These are phyloP conservation scores for Lactuca saligna DNA, from an alignment of 129 eudicot genomes.

Conservation along the genomic window DNA sequence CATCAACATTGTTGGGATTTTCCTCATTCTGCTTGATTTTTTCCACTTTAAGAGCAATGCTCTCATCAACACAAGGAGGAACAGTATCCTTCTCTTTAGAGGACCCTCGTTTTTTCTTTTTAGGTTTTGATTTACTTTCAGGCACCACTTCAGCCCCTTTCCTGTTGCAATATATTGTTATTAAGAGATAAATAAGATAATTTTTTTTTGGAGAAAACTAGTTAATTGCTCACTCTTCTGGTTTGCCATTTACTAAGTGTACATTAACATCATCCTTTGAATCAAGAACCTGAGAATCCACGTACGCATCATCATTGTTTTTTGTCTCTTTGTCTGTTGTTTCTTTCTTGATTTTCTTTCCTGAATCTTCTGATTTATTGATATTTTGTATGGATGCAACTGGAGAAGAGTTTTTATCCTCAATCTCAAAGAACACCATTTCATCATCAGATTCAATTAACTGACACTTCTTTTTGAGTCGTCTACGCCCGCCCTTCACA, in stretches of 20 bases:
- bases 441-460: conserved; percentile 66
- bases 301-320: conserved; percentile 15
- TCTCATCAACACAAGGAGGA: neutral
- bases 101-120: conserved; percentile 36
- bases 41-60: neutral
- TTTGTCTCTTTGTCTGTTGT: conserved; percentile 25
- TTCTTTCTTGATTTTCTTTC: conserved; percentile 25
- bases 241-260: conserved; percentile 16
- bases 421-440: conserved; percentile 34
- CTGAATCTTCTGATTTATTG: conserved; percentile 28
- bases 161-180: conserved; percentile 16
- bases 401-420: conserved; percentile 51
- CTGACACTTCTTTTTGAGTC: conserved; percentile 52
- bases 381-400: conserved; percentile 45
- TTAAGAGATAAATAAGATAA: neutral
- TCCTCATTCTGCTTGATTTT: neutral
- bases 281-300: conserved; percentile 19
- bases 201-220: neutral
- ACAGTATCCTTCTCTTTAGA: conserved; percentile 22
- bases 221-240: conserved; percentile 38
- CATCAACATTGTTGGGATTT: neutral
- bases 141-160: conserved; percentile 27
- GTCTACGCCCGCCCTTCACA: conserved; percentile 31
- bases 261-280: conserved; percentile 28
- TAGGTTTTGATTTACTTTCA: conserved; percentile 22